These are phyloP conservation scores for Bassia scoparia DNA, from an alignment of 148 eudicot genomes.

Conservation along the genomic window DNA sequence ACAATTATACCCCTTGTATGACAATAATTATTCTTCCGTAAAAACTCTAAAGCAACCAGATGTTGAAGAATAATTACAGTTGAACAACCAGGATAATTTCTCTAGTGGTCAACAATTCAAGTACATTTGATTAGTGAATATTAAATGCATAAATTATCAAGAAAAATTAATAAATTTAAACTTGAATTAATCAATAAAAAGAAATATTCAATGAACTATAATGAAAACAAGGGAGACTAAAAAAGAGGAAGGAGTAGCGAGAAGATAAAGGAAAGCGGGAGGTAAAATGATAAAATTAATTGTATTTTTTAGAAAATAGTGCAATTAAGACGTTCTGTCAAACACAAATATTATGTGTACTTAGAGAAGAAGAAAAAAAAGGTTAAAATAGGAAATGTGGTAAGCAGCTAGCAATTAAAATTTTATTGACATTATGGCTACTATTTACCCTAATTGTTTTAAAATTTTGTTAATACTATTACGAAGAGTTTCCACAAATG, in stretches of 20 bases:
- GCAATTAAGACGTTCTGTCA: constrained; percentile 32
- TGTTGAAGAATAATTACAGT: too few species aligned
- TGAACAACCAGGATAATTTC: too few species aligned
- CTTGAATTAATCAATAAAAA: not conserved
- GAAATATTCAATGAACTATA: not conserved
- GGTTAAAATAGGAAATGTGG: not conserved
- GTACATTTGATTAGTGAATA: too few species aligned
- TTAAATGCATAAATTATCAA: not conserved
- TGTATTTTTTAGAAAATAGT: constrained; percentile 17
- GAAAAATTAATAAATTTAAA: not conserved
- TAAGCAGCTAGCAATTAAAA: constrained; percentile 10
- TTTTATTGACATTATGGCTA: not conserved
- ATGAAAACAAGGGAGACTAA: not conserved
- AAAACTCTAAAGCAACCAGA: too few species aligned
- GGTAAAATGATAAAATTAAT: constrained; percentile 14
- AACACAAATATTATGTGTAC: constrained; percentile 6
- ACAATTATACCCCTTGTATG: too few species aligned
- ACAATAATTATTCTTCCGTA: too few species aligned
- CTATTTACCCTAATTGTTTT: too few species aligned
- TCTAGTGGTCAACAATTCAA: too few species aligned
- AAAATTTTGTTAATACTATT: too few species aligned
- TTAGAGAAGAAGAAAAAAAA: too few species aligned
- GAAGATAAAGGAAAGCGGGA: constrained; percentile 1
- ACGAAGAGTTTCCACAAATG: too few species aligned
- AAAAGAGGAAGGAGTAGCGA: not conserved